These are phyloP conservation scores for Peronosclerospora sorghi DNA, from an alignment of 352 stramenopile genomes.

Conservation along the genomic window DNA sequence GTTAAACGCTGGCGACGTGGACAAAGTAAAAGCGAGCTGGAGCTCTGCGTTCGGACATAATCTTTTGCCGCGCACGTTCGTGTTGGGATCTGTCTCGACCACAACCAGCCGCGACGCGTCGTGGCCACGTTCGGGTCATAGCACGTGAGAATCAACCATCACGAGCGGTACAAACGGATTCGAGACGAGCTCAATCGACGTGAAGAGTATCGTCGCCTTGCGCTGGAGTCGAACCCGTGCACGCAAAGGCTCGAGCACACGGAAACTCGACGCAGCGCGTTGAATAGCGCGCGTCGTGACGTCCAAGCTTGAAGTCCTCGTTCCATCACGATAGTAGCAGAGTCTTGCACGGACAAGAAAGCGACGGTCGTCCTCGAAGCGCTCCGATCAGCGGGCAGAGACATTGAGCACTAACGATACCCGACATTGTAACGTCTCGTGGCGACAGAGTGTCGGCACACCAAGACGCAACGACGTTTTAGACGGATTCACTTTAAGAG, in stretches of 20 bases:
- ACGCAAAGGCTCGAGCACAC: constrained; percentile 20
- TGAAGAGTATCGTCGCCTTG: constrained; percentile 18
- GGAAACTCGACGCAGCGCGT: constrained; percentile 19
- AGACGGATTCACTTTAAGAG: not conserved
- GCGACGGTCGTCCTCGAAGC: too few relatives aligned
- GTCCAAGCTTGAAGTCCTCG: not conserved
- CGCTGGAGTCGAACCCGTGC: constrained; percentile 28
- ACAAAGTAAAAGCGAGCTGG: constrained; percentile 31
- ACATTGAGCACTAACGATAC: too few relatives aligned
- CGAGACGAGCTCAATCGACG: constrained; percentile 27
- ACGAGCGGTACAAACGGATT: constrained; percentile 19
- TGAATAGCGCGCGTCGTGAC: constrained; percentile 16
- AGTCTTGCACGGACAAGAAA: constrained; percentile 13
- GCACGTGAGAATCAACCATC: constrained; percentile 25
- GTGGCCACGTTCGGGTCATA: not conserved
- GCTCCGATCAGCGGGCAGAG: too few relatives aligned
- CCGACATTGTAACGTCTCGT: not conserved
- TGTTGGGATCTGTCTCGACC: constrained; percentile 30
- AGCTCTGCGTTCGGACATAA: constrained; percentile 24
- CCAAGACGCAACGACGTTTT: not conserved
- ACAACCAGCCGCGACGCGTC: constrained; percentile 3
- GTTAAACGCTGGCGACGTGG: constrained; percentile 9
- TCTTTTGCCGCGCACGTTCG: constrained; percentile 12
- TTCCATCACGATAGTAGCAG: constrained; percentile 13
- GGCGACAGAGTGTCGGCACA: constrained; percentile 1